Base-by-base conservation (phyloP, 495 filamentous ascomycete genomes). In the Ramalina intermedia region DNA sequence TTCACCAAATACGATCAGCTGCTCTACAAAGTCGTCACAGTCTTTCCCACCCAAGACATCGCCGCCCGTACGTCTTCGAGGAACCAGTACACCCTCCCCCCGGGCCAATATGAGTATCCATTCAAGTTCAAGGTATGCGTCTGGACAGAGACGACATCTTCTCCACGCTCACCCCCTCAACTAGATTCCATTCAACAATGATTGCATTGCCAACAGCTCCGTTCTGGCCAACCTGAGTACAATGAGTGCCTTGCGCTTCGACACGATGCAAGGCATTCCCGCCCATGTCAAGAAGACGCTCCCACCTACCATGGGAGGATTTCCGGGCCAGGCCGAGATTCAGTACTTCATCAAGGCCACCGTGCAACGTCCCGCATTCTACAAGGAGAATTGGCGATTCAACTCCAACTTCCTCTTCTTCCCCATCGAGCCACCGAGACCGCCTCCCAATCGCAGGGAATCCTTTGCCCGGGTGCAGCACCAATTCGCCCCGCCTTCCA, bases 321-420 rank as follows among this genome's bases (percentile, higher is more conserved):
- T 93, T 52, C 80, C 84, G 0, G 82, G 80, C 0, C 70, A 84
- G 63, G 91, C 89, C 43, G 87, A 90, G 62, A 90, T 98, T 48
- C 76, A 78, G 55, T 98, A 98, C 61, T 96, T 83, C 53, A 71
- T 96, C 51, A 98, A 98, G 61, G 87, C 79, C 12, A 98, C 91
- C 0, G 78, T 96, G 2, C 79, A 84, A 49, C 72, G 88, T 24
- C 84, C 85, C 0, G 75, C 82, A 20, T 75, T 93, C 52, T 90
- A 86, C 62, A 84, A 85, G 58, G 86, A 90, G 63, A 95, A 94
- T 57, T 81, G 24, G 27, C 36, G 33, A 49, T 40, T 82, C 79
- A 61, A 71, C 46, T 66, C 70, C 0, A 65, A 69, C 46, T 71
- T 98, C 60, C 87, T 84, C 38, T 94, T 98, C 61, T 70, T 95